These are phyloP conservation scores for Phellopilus nigrolimitatus DNA, from an alignment of 1,284 basidiomycete species.

Conservation along the genomic window DNA sequence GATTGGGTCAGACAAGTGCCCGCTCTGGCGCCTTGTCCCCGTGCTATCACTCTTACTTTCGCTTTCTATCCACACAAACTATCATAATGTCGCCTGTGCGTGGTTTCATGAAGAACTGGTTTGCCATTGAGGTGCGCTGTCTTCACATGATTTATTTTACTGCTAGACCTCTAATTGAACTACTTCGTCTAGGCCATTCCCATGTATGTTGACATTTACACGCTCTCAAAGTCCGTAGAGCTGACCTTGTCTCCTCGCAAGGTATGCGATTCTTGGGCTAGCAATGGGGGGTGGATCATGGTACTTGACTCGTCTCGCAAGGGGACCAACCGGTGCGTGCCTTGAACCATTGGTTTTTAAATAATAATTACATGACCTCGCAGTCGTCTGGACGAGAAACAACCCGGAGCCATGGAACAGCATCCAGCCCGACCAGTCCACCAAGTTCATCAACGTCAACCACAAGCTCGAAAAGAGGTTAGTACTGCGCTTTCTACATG, in stretches of 20 bases:
- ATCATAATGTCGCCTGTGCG: constrained; percentile 9
- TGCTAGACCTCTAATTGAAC: constrained; percentile 3
- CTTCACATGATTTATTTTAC: background rate
- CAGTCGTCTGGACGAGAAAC: constrained; percentile 75
- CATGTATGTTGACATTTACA: constrained; percentile 47
- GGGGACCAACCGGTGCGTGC: constrained; percentile 60
- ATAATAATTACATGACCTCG: constrained; percentile 2
- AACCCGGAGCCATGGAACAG: constrained; percentile 81
- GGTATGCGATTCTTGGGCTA: constrained; percentile 66
- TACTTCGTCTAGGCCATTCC: constrained; percentile 65
- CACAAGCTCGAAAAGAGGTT: constrained; percentile 71
- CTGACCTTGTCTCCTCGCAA: constrained; percentile 27
- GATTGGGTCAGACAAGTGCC: background rate
- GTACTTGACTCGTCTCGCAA: constrained; percentile 69
- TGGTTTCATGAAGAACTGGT: constrained; percentile 69
- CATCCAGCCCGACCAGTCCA: constrained; percentile 65
- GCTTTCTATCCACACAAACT: background rate
- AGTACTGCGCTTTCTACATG: constrained; percentile 20
- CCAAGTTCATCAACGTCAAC: constrained; percentile 64
- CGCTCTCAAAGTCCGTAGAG: constrained; percentile 7
- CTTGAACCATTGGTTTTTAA: background rate
- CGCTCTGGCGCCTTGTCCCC: background rate
- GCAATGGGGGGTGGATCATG: constrained; percentile 63
- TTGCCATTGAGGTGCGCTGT: constrained; percentile 66
- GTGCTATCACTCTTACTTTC: background rate